These are phyloP conservation scores for Aspergillus homomorphus DNA, from an alignment of 495 filamentous ascomycete species.

Conservation along the genomic window DNA sequence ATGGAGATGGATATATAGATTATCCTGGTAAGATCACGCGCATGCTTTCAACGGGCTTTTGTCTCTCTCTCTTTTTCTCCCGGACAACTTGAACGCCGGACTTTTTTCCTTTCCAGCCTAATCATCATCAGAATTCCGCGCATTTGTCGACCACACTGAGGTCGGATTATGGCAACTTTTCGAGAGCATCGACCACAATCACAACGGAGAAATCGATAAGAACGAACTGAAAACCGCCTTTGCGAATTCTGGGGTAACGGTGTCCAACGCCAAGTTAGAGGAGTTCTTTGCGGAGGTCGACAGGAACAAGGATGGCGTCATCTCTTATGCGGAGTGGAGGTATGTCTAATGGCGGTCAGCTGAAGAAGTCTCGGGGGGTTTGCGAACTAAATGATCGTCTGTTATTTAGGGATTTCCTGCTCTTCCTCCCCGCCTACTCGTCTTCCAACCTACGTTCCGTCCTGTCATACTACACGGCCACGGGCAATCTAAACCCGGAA, in stretches of 20 bases:
- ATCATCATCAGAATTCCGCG: constrained; percentile 68
- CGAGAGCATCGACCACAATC: constrained; percentile 78
- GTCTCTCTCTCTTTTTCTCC: neutral
- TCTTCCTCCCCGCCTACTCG: constrained; percentile 79
- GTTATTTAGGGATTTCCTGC: constrained; percentile 96
- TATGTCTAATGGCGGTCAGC: constrained; percentile 42
- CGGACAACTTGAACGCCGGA: constrained; percentile 11
- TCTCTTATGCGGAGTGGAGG: constrained; percentile 96
- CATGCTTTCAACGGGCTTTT: constrained; percentile 8
- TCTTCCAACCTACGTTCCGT: constrained; percentile 73
- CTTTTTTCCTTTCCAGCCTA: constrained; percentile 26
- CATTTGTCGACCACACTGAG: constrained; percentile 85
- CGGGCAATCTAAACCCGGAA: constrained; percentile 87
- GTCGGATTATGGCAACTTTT: constrained; percentile 77
- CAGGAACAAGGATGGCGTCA: constrained; percentile 80
- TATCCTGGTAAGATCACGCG: constrained; percentile 66
- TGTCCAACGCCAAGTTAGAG: constrained; percentile 73
- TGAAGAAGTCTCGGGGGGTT: constrained; percentile 14
- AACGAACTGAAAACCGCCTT: constrained; percentile 77
- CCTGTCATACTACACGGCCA: constrained; percentile 86
- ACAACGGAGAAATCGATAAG: constrained; percentile 87
- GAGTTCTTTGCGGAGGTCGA: constrained; percentile 89
- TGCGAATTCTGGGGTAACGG: constrained; percentile 68
- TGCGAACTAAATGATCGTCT: constrained; percentile 37
- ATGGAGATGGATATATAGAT: constrained; percentile 83